A percentile compares a stretch with the other conserved stretches of the same genome.
Evolutionary conservation across 148 eudicot species (phyloP).

Genomic region (Silene conica): DNA sequence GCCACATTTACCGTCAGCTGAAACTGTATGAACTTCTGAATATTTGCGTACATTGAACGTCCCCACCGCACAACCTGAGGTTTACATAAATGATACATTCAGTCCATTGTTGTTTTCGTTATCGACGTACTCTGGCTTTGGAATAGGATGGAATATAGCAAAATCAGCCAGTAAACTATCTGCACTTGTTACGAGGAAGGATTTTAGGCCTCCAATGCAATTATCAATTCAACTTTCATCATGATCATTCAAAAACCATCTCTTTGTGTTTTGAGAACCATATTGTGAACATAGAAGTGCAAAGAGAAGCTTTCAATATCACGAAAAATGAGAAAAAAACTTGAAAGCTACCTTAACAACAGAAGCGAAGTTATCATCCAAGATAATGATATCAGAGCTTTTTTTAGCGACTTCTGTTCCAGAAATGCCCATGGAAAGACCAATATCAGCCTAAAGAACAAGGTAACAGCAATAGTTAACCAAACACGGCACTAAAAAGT

Average conservation of each 20-base stretch:
- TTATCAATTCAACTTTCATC: too few relatives aligned
- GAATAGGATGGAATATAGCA: too few relatives aligned
- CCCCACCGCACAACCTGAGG: slow-evolving; percentile 96
- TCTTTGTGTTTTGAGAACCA: too few relatives aligned
- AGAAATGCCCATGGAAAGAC: slow-evolving; percentile 93
- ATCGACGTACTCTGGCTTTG: too few relatives aligned
- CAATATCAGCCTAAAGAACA: slow-evolving; percentile 78
- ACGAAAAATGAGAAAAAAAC: neutral
- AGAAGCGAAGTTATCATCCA: slow-evolving; percentile 92
- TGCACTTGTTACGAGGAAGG: too few relatives aligned
- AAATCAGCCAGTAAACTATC: too few relatives aligned
- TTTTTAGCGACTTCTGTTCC: slow-evolving; percentile 99
- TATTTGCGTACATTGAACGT: slow-evolving; percentile 89
- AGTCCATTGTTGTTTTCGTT: neutral
- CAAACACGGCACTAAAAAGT: neutral
- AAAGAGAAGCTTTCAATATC: slow-evolving; percentile 1
- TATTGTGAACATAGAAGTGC: neutral
- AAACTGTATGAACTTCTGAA: slow-evolving; percentile 93
- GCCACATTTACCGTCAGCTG: slow-evolving; percentile 98
- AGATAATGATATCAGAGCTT: slow-evolving; percentile 88
- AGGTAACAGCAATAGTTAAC: slow-evolving; percentile 16
- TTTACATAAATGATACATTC: neutral
- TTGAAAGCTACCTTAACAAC: slow-evolving; percentile 66
- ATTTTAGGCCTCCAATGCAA: too few relatives aligned
- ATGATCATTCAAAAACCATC: too few relatives aligned